Percentiles rank a stretch among this genome's conserved stretches.
Evolutionary conservation across 495 filamentous ascomycete genomes (phyloP).

Genomic region (Podospora sp.): DNA sequence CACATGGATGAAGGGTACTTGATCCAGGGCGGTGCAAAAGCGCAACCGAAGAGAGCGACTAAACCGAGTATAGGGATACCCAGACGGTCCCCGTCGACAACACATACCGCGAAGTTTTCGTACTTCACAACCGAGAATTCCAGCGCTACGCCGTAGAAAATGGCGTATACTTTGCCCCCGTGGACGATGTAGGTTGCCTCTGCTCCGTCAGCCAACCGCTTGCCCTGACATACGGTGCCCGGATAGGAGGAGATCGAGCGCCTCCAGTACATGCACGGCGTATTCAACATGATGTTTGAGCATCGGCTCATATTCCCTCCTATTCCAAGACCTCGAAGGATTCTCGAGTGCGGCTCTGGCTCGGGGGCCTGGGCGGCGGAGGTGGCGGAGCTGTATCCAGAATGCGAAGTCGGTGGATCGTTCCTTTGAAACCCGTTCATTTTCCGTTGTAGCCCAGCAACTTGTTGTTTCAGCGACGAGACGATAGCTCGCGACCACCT

Average conservation of each 20-base stretch:
- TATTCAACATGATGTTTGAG: constrained; percentile 76
- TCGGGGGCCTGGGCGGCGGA: constrained; percentile 57
- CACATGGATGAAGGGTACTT: constrained; percentile 38
- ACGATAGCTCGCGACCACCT: too few relatives aligned
- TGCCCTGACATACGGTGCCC: constrained; percentile 12
- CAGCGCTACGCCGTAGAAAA: constrained; percentile 76
- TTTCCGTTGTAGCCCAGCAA: not conserved
- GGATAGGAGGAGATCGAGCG: constrained; percentile 79
- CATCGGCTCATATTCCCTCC: constrained; percentile 79
- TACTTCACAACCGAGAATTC: constrained; percentile 69
- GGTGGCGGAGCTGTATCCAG: constrained; percentile 62
- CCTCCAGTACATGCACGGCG: constrained; percentile 66
- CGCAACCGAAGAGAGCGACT: constrained; percentile 21
- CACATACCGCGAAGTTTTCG: constrained; percentile 62
- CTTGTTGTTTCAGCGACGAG: not conserved
- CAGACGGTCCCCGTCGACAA: constrained; percentile 57
- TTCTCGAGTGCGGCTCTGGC: constrained; percentile 80
- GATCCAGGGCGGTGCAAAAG: constrained; percentile 1
- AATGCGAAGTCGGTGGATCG: constrained; percentile 67
- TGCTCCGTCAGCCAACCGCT: constrained; percentile 21
- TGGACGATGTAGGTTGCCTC: constrained; percentile 72
- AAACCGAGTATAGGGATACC: constrained; percentile 35
- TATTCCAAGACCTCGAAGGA: constrained; percentile 60
- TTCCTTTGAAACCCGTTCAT: not conserved
- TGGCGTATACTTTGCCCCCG: constrained; percentile 73